Evolutionary conservation across 805 yeast species (phyloP), one percentile per base, ranked within the genome.

Genomic region (Wickerhamiella nectarea): DNA sequence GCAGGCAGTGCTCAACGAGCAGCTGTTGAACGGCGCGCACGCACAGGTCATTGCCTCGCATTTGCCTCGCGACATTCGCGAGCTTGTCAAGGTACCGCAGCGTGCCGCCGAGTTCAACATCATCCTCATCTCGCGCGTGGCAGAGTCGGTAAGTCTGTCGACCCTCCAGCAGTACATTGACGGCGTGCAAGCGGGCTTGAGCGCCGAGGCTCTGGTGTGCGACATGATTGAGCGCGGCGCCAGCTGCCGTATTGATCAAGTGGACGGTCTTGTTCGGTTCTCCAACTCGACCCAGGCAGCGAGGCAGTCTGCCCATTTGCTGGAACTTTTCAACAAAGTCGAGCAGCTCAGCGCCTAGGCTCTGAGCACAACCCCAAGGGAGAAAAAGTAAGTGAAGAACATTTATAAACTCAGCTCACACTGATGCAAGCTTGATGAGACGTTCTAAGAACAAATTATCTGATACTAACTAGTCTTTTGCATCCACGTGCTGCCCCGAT

Each of bases 371-470:
- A n/a, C 28, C 33, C 31, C n/a, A 24, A 15, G 6, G 8, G 4
- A 14, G 19, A 41, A 48, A 45, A 39, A 48, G 56, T 52, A 54
- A 41, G 55, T 53, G 57, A 54, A 48, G 57, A 54, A 51, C 43
- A 47, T 51, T 48, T 47, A 48, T 41, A 50, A 53, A 52, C 57
- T 54, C 57, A 54, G 57, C 57, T 54, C 57, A 54, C 57, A 51
- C 56, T 51, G 57, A 54, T 54, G 57, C 57, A 54, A 54, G 57
- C 55, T 48, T 54, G 57, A 52, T 37, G 54, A 34, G 50, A 52
- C 25, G 40, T 42, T 52, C 50, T 45, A 19, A n/a, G 43, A 40
- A 40, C 38, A 40, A 34, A 40, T 31, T 35, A 21, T 39, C 42
- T 39, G 42, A 39, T 39, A 39, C 42, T 39, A 39, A 39, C 42